Base-by-base conservation (phyloP, 2,329 filamentous ascomycete species). In the Trematosphaeria pertusa region DNA sequence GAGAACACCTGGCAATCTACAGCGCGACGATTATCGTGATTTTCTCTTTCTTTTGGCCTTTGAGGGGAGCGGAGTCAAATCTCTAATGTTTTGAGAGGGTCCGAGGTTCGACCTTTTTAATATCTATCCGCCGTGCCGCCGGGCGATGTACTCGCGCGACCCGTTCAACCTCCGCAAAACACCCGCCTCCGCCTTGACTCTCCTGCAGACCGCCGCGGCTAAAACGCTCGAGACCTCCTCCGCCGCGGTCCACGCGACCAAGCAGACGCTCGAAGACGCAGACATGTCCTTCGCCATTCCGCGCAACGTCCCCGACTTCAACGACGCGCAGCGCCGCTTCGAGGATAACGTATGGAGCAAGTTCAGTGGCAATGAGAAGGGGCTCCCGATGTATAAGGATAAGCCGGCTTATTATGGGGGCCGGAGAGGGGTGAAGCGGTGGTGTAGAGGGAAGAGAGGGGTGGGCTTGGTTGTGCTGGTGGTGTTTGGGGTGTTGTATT, bases 331-430 rank as follows among this genome's bases (percentile, higher is more conserved):
- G 60, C 62, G 72, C 60, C 56, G 61, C 42, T 65, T 71, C 48
- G 74, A 75, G 43, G 73, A 75, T 52, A 69, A 67, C 59, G 68
- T 72, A 26, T 75, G 73, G 73, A 61, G 57, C 15, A 72, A 67
- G 44, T 65, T 91, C 50, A 86, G 92, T 52, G 83, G 86, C 28
- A 73, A 73, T 38, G 76, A 80, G 37, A 78, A 82, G 74, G 71
- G 84, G 47, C 77, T 99, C 53, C 94, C 94, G 35, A 92, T 97
- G 88, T 99, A 99, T 78, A 99, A 99, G 75, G 94, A 99, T 75
- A 99, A 99, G 72, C 94, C 94, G n/a, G 94, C 89, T 68, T 81
- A 80, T 39, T 87, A 89, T 62, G 79, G 82, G 33, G 58, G 57
- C 48, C 24, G 80, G 24, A 83, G 83, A 12, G 76, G 81, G 36